Base-by-base conservation (phyloP, 805 yeast species). In the Henningerozyma blattae region DNA sequence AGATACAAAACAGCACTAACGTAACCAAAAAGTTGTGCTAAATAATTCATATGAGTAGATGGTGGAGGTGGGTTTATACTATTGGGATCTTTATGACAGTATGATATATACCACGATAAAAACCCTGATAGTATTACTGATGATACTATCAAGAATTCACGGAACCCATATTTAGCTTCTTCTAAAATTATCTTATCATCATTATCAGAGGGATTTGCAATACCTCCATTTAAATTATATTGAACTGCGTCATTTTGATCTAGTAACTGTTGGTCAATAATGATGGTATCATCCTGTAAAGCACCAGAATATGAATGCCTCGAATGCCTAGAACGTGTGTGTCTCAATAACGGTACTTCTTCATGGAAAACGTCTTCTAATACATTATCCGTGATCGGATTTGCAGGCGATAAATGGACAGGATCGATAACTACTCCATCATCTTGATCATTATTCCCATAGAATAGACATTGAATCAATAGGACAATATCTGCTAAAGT, bases 21-120 rank as follows among this genome's bases (percentile, higher is more conserved):
- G 64, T 76, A 75, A 25, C 98, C 98, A 56, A 86, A 85, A 28
- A 74, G 54, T 58, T 89, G 98, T 2, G 95, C 97, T 42, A 77
- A 54, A 20, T 77, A 68, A 52, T 83, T 86, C 50, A 79, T 74
- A 24, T 70, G 72, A 32, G 78, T 57, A 19, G 70, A 74, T 20
- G 62, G 62, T 18, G 40, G 53, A 40, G 52, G 15, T 13, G 32
- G 28, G 10, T 31, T 32, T 15, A 32, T 34, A 15, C 32, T 39
- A 16, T 31, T 30, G 31, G 52, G 40, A 22, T 67, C 62, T 34
- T 69, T 64, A 27, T 59, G 61, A 42, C 64, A 55, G 50, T 73
- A 75, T 10, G 85, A 69, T 26, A 83, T 64, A 50, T 73, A 75
- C 94, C 94, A 89, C 18, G 95, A 94, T n/a, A 76, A 62, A 36